Conservation (phyloP, 768 basidiomycete genomes). For the Ramaria rubella region DNA sequence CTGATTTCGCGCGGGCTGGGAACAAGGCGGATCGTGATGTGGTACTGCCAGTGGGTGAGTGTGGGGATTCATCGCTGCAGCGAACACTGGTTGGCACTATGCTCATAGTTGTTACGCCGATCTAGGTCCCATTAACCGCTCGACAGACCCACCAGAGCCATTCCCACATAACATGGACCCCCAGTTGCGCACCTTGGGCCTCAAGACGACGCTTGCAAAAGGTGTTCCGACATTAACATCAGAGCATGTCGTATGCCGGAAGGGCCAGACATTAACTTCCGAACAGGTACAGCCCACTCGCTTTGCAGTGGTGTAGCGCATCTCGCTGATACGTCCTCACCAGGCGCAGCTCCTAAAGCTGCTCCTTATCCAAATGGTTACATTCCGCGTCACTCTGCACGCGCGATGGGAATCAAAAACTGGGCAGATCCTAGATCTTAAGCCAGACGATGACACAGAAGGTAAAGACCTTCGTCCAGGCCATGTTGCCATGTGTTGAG, state of each 20-base stretch:
- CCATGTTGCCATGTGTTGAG: neutral
- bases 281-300: conserved; percentile 35
- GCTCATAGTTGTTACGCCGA: neutral
- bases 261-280: conserved; percentile 69
- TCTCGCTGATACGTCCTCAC: neutral
- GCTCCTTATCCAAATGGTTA: conserved; percentile 83
- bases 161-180: conserved; percentile 98
- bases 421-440: conserved; percentile 58
- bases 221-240: conserved; percentile 81
- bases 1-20: conserved; percentile 88
- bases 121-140: conserved; percentile 70
- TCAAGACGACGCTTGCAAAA: conserved; percentile 75
- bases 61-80: conserved; percentile 4
- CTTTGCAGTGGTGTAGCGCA: neutral
- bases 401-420: conserved; percentile 66
- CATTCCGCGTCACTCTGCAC: conserved; percentile 66
- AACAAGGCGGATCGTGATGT: conserved; percentile 72
- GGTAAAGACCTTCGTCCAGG: conserved; percentile 18
- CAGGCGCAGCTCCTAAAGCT: conserved; percentile 92
- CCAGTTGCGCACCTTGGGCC: conserved; percentile 86
- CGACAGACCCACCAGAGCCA: conserved; percentile 76
- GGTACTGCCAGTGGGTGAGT: conserved; percentile 49
- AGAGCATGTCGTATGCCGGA: conserved; percentile 78
- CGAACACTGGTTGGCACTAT: neutral
- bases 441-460: conserved; percentile 38